Evolutionary conservation across 495 filamentous ascomycete species (phyloP).

Genomic region (Xeromyces bisporus): DNA sequence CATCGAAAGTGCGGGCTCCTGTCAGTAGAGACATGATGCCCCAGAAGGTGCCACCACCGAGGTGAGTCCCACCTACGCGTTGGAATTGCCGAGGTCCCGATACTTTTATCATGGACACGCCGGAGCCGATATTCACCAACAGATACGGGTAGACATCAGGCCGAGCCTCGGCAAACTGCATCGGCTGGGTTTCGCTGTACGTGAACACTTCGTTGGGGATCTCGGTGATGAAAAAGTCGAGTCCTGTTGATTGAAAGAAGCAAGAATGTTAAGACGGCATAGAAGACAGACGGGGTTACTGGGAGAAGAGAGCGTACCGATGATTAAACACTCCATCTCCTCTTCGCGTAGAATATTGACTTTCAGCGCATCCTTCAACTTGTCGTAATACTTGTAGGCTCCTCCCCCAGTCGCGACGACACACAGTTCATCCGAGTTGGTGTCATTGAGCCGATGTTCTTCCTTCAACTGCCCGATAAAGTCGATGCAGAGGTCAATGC

Average conservation of each 20-base stretch:
- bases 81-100: constrained; percentile 70
- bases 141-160: constrained; percentile 86
- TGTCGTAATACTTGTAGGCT: constrained; percentile 89
- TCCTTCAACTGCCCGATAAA: constrained; percentile 71
- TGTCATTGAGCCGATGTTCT: constrained; percentile 61
- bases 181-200: constrained; percentile 77
- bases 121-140: constrained; percentile 96
- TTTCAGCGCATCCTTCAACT: constrained; percentile 59
- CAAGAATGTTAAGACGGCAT: constrained; percentile 1
- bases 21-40: constrained; percentile 81
- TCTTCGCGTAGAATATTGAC: constrained; percentile 85
- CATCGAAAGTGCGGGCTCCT: constrained; percentile 78
- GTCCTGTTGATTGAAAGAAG: constrained; percentile 31
- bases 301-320: constrained; percentile 36
- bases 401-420: constrained; percentile 93
- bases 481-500: constrained; percentile 76
- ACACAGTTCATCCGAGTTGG: constrained; percentile 45
- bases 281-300: neutral
- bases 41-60: constrained; percentile 94
- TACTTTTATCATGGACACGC: constrained; percentile 96
- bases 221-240: constrained; percentile 97
- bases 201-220: constrained; percentile 95
- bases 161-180: constrained; percentile 60
- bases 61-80: constrained; percentile 84
- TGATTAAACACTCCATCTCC: constrained; percentile 98